phyloP scores from a whole-genome alignment of 1,139 yeast species.

The Yamadazyma songkhlaensis region DNA sequence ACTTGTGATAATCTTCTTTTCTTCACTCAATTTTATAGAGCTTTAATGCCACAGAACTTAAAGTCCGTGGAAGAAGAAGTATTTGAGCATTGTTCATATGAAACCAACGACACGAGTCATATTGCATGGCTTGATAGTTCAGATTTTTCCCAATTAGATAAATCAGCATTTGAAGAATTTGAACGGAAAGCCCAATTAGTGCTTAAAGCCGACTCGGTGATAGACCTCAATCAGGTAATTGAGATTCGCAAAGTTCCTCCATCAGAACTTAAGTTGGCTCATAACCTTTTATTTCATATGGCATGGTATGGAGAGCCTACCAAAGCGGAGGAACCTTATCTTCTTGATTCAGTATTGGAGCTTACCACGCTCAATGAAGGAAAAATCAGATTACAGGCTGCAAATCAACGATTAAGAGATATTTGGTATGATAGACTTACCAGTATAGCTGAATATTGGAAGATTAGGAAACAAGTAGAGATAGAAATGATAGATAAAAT shows the following conservation, averaged over 20 bases:
- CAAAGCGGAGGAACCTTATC: constrained; percentile 25
- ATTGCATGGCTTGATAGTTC: constrained; percentile 56
- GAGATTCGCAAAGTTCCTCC: constrained; percentile 29
- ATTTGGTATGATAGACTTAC: constrained; percentile 61
- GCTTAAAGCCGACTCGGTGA: constrained; percentile 55
- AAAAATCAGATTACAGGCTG: constrained; percentile 56
- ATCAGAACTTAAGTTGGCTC: constrained; percentile 25
- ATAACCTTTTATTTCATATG: constrained; percentile 36
- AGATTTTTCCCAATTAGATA: constrained; percentile 51
- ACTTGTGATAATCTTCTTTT: constrained; percentile 62
- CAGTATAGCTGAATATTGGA: constrained; percentile 60
- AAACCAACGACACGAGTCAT: constrained; percentile 45
- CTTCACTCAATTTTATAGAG: constrained; percentile 53
- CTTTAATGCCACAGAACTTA: constrained; percentile 51
- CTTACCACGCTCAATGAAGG: constrained; percentile 49
- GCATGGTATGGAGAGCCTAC: constrained; percentile 41
- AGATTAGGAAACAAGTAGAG: constrained; percentile 40
- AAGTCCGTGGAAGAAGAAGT: constrained; percentile 20
- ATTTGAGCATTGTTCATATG: constrained; percentile 52
- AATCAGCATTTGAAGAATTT: constrained; percentile 57
- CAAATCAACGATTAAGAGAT: constrained; percentile 46
- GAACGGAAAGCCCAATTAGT: constrained; percentile 60
- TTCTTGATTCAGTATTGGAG: constrained; percentile 50
- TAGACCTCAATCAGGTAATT: constrained; percentile 56
- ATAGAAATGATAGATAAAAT: constrained; percentile 31